A percentile compares a stretch with the other conserved stretches of the same genome.
Conservation (phyloP, 208 protist species). For the Acanthamoeba triangularis region DNA sequence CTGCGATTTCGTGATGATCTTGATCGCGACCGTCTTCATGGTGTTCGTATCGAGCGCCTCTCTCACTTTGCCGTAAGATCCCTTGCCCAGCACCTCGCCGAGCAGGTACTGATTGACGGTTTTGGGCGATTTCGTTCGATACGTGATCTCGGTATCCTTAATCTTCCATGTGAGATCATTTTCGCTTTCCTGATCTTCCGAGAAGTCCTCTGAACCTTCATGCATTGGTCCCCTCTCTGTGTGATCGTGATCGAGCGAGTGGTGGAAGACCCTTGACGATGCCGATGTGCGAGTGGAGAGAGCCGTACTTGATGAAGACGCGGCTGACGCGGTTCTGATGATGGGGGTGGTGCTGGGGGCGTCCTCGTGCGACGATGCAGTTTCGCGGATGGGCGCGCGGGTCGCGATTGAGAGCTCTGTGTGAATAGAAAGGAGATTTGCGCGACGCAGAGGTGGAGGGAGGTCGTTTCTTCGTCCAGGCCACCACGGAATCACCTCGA, state of each 20-base stretch:
- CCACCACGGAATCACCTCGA: too few species aligned
- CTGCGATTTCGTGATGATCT: conserved; percentile 63
- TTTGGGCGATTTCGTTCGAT: conserved; percentile 70
- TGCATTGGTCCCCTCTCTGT: conserved; percentile 27
- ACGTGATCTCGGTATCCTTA: conserved; percentile 70
- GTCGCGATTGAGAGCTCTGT: background rate
- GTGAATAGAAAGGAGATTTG: too few species aligned
- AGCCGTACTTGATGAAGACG: background rate
- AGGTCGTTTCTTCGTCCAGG: too few species aligned
- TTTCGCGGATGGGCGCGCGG: background rate
- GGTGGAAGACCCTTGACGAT: background rate
- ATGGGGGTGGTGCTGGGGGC: background rate
- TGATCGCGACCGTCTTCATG: conserved; percentile 67
- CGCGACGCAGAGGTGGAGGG: too few species aligned
- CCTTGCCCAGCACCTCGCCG: conserved; percentile 67
- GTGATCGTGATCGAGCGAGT: background rate
- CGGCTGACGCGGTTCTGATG: background rate
- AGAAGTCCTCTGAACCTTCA: conserved; percentile 68
- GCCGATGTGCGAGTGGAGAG: background rate
- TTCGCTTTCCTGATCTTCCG: conserved; percentile 62
- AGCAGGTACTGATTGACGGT: conserved; percentile 74
- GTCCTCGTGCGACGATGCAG: background rate
- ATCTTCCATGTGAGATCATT: conserved; percentile 75
- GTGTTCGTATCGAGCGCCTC: conserved; percentile 72
- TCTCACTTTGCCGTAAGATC: conserved; percentile 72